Percentiles rank a stretch among this genome's conserved stretches.
These are phyloP conservation scores for Tylopilus sp. DNA, from an alignment of 1,284 basidiomycete species.

Conservation along the genomic window DNA sequence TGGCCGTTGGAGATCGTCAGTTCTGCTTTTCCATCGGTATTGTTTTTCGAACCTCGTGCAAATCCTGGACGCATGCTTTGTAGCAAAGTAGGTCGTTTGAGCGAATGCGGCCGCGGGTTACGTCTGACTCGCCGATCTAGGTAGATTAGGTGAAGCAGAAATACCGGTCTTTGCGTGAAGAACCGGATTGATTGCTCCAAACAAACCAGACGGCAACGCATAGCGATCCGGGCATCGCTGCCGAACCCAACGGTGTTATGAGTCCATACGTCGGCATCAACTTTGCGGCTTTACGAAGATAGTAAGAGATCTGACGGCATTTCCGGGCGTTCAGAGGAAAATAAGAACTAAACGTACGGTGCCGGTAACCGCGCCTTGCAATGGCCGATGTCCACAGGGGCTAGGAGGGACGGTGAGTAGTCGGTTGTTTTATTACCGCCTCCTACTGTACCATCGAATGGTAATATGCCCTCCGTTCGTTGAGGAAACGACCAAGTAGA, in stretches of 20 bases:
- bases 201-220: not conserved
- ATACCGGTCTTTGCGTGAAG: not conserved
- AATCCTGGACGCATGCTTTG: not conserved
- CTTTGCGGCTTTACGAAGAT: not conserved
- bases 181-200: not conserved
- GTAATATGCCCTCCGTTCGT: too few species aligned
- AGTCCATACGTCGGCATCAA: not conserved
- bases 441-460: not conserved
- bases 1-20: constrained; percentile 9
- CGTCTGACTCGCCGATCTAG: constrained; percentile 2
- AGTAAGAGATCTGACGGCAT: not conserved
- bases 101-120: too few species aligned
- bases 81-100: constrained; percentile 1
- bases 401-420: not conserved
- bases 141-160: not conserved
- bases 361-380: too few species aligned
- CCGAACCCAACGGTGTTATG: not conserved
- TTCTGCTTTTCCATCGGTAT: not conserved
- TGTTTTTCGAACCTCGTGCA: not conserved
- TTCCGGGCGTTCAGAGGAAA: not conserved
- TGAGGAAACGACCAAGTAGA: too few species aligned
- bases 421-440: not conserved
- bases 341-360: not conserved
- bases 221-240: not conserved
- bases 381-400: not conserved